phyloP scores from a whole-genome alignment of 768 basidiomycete species.

The Suillus bovinus region DNA sequence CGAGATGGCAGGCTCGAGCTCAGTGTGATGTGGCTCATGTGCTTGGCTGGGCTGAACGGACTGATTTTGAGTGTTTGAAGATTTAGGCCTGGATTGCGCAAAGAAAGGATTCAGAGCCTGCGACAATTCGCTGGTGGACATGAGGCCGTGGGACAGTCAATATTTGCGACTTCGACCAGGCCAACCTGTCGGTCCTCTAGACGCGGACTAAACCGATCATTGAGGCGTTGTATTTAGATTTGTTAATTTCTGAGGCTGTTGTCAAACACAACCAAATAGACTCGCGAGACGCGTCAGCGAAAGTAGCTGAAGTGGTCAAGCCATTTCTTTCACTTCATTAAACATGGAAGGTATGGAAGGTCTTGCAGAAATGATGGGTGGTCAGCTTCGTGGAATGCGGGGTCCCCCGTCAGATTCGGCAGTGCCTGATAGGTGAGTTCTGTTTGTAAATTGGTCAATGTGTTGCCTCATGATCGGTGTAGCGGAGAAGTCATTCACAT shows the following conservation, averaged over 20 bases:
- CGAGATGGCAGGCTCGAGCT: conserved; percentile 61
- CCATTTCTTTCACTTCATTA: background rate
- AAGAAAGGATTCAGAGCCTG: conserved; percentile 76
- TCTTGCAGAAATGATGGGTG: conserved; percentile 50
- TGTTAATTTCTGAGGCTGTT: conserved; percentile 32
- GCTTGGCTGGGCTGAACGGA: conserved; percentile 35
- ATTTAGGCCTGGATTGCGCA: conserved; percentile 42
- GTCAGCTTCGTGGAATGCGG: conserved; percentile 46
- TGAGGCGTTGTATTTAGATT: conserved; percentile 22
- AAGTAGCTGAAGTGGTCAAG: background rate
- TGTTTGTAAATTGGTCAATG: conserved; percentile 8
- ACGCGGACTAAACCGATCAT: background rate
- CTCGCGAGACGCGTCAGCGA: conserved; percentile 42
- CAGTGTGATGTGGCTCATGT: conserved; percentile 59
- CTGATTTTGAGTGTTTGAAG: conserved; percentile 26
- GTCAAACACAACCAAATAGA: conserved; percentile 21
- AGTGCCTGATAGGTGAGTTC: conserved; percentile 74
- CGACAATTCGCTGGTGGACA: conserved; percentile 74
- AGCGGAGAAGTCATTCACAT: conserved; percentile 97
- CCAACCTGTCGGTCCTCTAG: background rate
- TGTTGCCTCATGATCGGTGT: conserved; percentile 8
- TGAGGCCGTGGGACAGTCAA: conserved; percentile 25
- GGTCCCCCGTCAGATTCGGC: conserved; percentile 45
- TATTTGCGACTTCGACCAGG: background rate
- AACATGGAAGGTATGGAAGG: conserved; percentile 48